phyloP scores from a whole-genome alignment of 1,284 basidiomycete species.

The Microbotryum saponariae region DNA sequence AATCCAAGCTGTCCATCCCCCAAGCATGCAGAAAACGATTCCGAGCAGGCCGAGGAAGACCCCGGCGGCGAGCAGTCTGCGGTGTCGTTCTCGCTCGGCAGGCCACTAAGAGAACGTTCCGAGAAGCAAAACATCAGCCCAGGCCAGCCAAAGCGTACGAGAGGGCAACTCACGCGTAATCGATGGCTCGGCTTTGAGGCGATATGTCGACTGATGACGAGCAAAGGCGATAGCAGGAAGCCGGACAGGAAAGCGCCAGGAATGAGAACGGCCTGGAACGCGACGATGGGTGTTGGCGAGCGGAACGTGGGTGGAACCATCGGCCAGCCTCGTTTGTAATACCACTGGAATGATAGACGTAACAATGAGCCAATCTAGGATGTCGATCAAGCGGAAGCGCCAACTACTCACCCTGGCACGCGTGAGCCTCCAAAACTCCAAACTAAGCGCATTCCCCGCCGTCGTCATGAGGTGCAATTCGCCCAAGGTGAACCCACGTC shows the following conservation, averaged over 20 bases:
- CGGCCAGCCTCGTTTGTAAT: constrained; percentile 53
- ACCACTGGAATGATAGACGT: constrained; percentile 56
- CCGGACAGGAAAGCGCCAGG: constrained; percentile 86
- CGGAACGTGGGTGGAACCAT: constrained; percentile 58
- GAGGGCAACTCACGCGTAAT: constrained; percentile 42
- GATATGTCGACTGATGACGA: constrained; percentile 84
- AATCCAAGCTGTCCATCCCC: constrained; percentile 85
- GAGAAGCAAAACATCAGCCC: neutral
- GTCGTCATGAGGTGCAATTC: constrained; percentile 83
- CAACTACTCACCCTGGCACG: constrained; percentile 24
- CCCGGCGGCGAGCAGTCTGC: constrained; percentile 72
- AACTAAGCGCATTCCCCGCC: constrained; percentile 74
- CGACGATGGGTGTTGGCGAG: constrained; percentile 80
- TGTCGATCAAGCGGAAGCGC: neutral
- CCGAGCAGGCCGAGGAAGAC: constrained; percentile 74
- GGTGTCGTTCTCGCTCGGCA: constrained; percentile 74
- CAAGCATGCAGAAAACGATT: constrained; percentile 77
- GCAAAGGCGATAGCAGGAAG: constrained; percentile 85
- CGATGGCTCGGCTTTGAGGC: constrained; percentile 85
- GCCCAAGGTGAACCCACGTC: constrained; percentile 87
- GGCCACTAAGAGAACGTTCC: constrained; percentile 55
- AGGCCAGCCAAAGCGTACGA: neutral
- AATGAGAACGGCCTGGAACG: constrained; percentile 87
- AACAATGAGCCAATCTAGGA: neutral
- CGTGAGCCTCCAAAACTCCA: constrained; percentile 51